Base-by-base conservation (phyloP, 2,329 filamentous ascomycete genomes). In the Madurella mycetomatis region DNA sequence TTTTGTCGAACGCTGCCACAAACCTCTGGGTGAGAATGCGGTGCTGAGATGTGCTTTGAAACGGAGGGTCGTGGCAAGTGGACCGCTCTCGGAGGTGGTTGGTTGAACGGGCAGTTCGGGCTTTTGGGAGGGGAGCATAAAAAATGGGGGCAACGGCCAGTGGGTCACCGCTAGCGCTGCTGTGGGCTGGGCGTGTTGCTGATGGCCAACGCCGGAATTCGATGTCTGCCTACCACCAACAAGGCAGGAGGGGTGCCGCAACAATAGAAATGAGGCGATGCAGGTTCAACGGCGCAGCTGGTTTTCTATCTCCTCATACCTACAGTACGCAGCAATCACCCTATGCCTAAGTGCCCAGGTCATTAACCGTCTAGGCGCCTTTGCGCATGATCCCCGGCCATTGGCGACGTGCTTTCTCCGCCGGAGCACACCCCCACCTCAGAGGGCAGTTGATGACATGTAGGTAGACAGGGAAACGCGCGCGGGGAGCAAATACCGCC, bases 81-180 rank as follows among this genome's bases (percentile, higher is more conserved):
- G 25, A 60, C 61, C 61, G 58, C 53, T 60, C 62, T 61, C 60
- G 57, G 58, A 60, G 57, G 49, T 62, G 61, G 62, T 61, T 64
- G 61, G 62, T 63, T 60, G 58, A 60, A 49, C 50, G 56, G 47
- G 47, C 51, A 51, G 59, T 56, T 30, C 41, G 56, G 50, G 43
- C 49, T 53, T 49, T 48, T 59, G 49, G 32, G 49, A 34, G 40
- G 49, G 53, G 53, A 51, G 31, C 17, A 47, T 48, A 40, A 43
- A 49, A 54, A 43, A 49, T 51, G 48, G 57, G 52, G 47, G 25
- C 41, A 53, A 55, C 42, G 13, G 51, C 48, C 34, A 41, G 25
- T n/a, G 47, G 45, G 42, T 25, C 41, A 48, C 45, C 41, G 46
- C 53, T 50, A 44, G 42, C 19, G 13, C 13, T 37, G 9, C 44